Percentiles rank a stretch among this genome's conserved stretches.
These are phyloP conservation scores for Hemisphaericaspora lyxosophila DNA, from an alignment of 1,139 yeast genomes.

Conservation along the genomic window DNA sequence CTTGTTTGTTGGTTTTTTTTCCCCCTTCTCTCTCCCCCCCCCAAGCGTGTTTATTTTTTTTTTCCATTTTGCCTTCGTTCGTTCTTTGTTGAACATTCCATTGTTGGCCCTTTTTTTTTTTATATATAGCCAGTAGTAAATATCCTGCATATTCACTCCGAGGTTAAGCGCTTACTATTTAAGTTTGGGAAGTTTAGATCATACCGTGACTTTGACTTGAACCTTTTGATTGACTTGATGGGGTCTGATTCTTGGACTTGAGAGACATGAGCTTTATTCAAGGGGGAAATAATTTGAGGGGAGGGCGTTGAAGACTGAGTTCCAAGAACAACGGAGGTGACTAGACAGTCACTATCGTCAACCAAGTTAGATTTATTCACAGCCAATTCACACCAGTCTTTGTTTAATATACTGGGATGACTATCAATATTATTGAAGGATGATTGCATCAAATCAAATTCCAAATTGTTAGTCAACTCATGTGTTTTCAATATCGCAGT, in stretches of 20 bases:
- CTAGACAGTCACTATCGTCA: background rate
- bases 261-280: no score
- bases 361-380: background rate
- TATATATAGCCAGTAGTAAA: no score
- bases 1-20: background rate
- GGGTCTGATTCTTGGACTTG: background rate
- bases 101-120: no score
- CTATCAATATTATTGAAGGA: no score
- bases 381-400: background rate
- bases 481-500: conserved; percentile 11
- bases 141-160: background rate
- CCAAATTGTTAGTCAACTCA: conserved; percentile 14
- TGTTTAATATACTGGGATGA: no score
- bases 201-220: conserved; percentile 13
- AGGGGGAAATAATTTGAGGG: no score
- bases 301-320: no score
- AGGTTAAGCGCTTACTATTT: conserved; percentile 8
- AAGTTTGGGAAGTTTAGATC: conserved; percentile 16
- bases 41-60: background rate
- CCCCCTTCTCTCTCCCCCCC: background rate
- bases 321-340: no score
- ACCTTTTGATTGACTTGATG: conserved; percentile 11
- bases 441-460: conserved; percentile 9
- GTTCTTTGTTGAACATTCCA: background rate
- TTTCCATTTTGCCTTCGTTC: background rate